Evolutionary conservation across 2,329 filamentous ascomycete genomes (phyloP), one percentile per base, ranked within the genome.

Genomic region (Colletotrichum gigasporum): DNA sequence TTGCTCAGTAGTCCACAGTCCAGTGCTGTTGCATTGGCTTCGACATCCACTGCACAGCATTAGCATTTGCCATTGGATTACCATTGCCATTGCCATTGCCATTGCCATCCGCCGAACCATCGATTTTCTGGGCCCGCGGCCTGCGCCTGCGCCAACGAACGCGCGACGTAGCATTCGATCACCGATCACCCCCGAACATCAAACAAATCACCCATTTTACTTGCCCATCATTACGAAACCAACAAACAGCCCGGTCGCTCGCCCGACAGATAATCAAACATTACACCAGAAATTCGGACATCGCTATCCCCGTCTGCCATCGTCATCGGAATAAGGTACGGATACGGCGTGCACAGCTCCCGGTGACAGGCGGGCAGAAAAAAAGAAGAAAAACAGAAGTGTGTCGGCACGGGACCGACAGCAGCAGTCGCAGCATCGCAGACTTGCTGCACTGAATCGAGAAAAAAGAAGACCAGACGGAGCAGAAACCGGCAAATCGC

Each of bases 121-220:
- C 41, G 53, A 45, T 45, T 47, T 45, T 47, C 20, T 56, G 39
- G 53, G 39, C 20, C 41, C 53, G 41, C 9, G 39, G 16, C 35
- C 8, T 32, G 37, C 51, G 37, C 51, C 51, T 34, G 14, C 50
- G 32, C 50, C 14, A 32, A 16, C 34, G 47, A 45, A 30, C 47
- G n/a, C 47, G 42, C 61, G 61, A 60, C 60, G 60, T 60, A 24
- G 60, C 32, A 60, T 63, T 47, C 61, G 55, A 47, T 53, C 61
- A 60, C 41, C 41, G 18, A 64, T 48, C 47, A 60, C n/a, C 32
- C 54, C 32, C 54, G 34, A 42, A 41, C 35, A 30, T 61, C 48
- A 62, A 64, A 64, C 48, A 39, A 35, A 11, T n/a, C 53, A 45
- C 47, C 61, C 61, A 54, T n/a, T 48, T 48, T 50, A 50, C 48